Evolutionary conservation across 805 yeast species (phyloP), one percentile per base, ranked within the genome.

Genomic region (Deakozyma indianensis): DNA sequence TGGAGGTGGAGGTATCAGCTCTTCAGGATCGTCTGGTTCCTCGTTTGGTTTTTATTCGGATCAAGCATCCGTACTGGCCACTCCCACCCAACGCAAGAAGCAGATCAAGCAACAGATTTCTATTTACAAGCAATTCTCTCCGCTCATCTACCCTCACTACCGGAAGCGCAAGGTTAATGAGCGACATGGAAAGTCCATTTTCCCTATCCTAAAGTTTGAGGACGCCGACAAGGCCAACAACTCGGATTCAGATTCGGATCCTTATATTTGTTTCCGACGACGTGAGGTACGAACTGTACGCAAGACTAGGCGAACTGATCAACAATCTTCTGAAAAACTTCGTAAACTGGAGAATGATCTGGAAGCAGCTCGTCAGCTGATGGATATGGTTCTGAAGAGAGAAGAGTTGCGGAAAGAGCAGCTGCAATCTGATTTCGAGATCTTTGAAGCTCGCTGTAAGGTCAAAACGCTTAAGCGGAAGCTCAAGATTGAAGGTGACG

Each of bases 201-300:
- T 77, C 52, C 95, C 96, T 3, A 62, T 71, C 15, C 68, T 92
- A 43, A 83, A 79, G 60, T 87, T 84, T 60, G 96, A 88, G 65
- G 84, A 84, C 22, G 76, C 75, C 46, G 92, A 85, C 48, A 87
- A 87, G 57, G 96, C 88, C 56, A 57, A 55, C 23, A 43, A 49
- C 20, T 32, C 38, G 5, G 38, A 32, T n/a, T 32, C 38, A n/a
- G 96, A 88, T 56, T 75, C 74, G 48, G 96, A 92, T 61, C 97
- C 98, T 1, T 92, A 92, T 62, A 81, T 86, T 35, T 86, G 96
- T 66, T 92, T 92, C 69, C 76, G 98, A 56, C 78, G 96, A 53
- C 81, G 98, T 62, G 97, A 88, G 58, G 81, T 86, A 52, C 77
- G 98, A 52, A 96, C 84, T 59, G 92, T 94, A 24, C 81, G 98